Evolutionary conservation across 169 alveolate genomes (phyloP).

Genomic region (Neospora caninum): DNA sequence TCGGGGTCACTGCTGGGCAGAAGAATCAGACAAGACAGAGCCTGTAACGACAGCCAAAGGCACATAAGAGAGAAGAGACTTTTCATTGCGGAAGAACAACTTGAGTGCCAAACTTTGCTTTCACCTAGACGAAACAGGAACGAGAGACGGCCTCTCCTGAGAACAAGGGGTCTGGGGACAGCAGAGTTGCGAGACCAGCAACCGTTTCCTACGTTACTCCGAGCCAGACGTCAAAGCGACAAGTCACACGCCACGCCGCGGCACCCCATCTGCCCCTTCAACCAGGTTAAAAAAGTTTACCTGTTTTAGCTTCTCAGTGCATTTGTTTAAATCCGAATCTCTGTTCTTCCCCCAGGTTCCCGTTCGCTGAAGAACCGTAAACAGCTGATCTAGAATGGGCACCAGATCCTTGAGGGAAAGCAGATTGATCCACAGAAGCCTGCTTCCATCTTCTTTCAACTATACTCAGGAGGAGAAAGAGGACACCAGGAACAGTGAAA

Average conservation of each 20-base stretch:
- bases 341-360: slow-evolving; percentile 37
- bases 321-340: neutral
- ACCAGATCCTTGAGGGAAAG: slow-evolving; percentile 44
- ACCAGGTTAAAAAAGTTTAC: slow-evolving; percentile 19
- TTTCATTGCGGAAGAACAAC: too few species aligned
- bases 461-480: neutral
- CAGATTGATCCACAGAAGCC: slow-evolving; percentile 62
- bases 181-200: too few species aligned
- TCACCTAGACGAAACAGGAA: too few species aligned
- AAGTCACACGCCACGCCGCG: neutral
- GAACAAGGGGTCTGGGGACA: too few species aligned
- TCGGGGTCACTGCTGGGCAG: slow-evolving; percentile 54
- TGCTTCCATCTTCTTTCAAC: slow-evolving; percentile 33
- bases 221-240: too few species aligned
- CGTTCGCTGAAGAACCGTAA: slow-evolving; percentile 32
- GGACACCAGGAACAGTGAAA: neutral
- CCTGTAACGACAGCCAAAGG: neutral
- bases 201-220: too few species aligned
- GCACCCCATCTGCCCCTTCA: neutral
- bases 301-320: slow-evolving; percentile 51
- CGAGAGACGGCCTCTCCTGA: too few species aligned
- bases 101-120: too few species aligned
- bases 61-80: too few species aligned
- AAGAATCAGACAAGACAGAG: slow-evolving; percentile 30
- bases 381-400: slow-evolving; percentile 35